These are phyloP conservation scores for Arabis hirsuta DNA, from an alignment of 345 rosid species.

Conservation along the genomic window DNA sequence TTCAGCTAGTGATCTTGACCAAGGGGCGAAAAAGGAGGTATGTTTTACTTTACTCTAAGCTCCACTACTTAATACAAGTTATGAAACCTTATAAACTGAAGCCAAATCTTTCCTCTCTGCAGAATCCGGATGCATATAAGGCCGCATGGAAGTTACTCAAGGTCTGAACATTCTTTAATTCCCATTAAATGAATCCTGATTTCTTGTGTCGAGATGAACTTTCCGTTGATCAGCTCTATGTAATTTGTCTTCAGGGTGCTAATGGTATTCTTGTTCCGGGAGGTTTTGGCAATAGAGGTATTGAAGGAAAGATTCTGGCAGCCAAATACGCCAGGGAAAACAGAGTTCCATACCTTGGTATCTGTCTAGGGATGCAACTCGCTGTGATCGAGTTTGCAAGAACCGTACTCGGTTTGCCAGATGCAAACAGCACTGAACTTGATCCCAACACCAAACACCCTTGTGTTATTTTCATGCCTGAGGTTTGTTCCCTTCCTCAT, in stretches of 20 bases:
- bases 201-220: background rate
- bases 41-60: constrained; percentile 22
- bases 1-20: constrained; percentile 90
- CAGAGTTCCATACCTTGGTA: constrained; percentile 84
- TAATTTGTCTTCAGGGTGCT: constrained; percentile 64
- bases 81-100: constrained; percentile 36
- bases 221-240: background rate
- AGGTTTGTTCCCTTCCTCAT: constrained; percentile 53
- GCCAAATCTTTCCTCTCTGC: constrained; percentile 35
- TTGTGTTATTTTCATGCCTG: constrained; percentile 95
- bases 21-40: constrained; percentile 62
- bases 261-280: constrained; percentile 97
- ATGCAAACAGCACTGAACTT: constrained; percentile 94
- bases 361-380: constrained; percentile 97
- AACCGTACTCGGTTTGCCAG: constrained; percentile 68
- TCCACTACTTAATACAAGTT: background rate
- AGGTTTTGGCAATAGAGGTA: constrained; percentile 97
- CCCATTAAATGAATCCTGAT: background rate
- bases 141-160: constrained; percentile 80
- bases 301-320: constrained; percentile 89
- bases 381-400: constrained; percentile 94
- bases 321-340: constrained; percentile 92
- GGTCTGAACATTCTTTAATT: constrained; percentile 52
- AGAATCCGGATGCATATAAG: constrained; percentile 76
- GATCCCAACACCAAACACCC: constrained; percentile 74